Evolutionary conservation across 164 flowering plant species (phyloP), one percentile per base, ranked within the genome.

Genomic region (Stephania yunnanensis): DNA sequence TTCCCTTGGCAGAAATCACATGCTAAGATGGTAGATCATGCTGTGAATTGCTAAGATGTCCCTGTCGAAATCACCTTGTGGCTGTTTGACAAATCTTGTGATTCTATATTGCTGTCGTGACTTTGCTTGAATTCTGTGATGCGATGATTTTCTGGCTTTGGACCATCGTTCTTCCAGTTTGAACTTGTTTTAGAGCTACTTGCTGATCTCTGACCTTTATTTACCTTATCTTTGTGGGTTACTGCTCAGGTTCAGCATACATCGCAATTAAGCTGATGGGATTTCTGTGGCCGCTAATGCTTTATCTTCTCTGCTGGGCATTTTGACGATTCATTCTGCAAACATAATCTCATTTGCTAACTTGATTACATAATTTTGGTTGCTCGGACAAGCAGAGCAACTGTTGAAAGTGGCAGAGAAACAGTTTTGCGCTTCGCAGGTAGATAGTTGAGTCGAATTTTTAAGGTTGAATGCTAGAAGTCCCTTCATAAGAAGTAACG

Each of bases 221-320:
- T 74, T 48, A 70, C 30, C 9, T 0, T 53, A 19, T 61, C 22
- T 17, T 31, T 72, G 46, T 70, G 9, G 20, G 68, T 73, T 73
- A 3, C 48, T 81, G 81, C 85, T 84, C 76, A 42, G 71, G 63
- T 71, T 58, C 46, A 55, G 10, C 71, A 69, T 58, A 25, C 74
- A 76, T n/a, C 52, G 70, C 74, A 17, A 58, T 78, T 69, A 75
- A 80, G 85, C 63, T 80, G 46, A 30, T 80, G 50, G 79, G 80
- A 52, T 53, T 83, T 36, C 55, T 65, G 50, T 80, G 74, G 61
- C 42, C 80, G 50, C 7, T 77, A 45, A 74, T 79, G 44, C 74
- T 81, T 72, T 63, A 75, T 73, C 68, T 75, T 75, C 76, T 83
- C 22, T 76, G 78, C 48, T 73, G 77, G 76, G 71, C n/a, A 46